Base-by-base conservation (phyloP, 148 eudicot species). In the Camellia sinensis region DNA sequence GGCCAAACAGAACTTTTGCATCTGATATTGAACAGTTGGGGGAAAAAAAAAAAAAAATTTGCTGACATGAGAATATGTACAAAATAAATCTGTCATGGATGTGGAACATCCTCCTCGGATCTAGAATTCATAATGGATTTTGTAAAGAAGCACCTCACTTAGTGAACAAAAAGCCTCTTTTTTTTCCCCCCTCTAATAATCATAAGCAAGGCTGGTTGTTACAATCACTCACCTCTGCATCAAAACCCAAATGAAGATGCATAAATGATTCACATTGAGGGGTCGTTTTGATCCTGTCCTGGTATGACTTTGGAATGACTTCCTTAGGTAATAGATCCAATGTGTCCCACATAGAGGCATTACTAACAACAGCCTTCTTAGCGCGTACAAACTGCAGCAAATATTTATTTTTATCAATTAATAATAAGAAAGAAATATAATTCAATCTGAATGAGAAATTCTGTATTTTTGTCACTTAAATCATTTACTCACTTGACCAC, bases 281-380 rank as follows among this genome's bases (percentile, higher is more conserved):
- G 45, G 95, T 96, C 80, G 71, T 88, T 78, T 79, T 68, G 71
- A 90, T 80, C 74, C 91, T 81, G n/a, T 93, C 97, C 76, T 87
- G 81, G 60, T 88, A 93, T 41, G 92, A 53, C 78, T 83, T 89
- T 70, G 99, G 99, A 76, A 93, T 21, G 52, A 87, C 86, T 80
- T 93, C 94, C 67, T 83, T 81, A 11, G 99, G 92, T 85, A 96
- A 79, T 62, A 96, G 68, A 82, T 82, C 80, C 87, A 96, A 61
- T 18, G 99, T 96, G 86, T 96, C 99, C 99, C 99, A 96, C 99
- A 96, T 96, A 10, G 99, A 96, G 57, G 98, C 99, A 80, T 96
- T 96, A 88, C 99, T 93, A 54, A 96, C 92, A 85, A 96, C 97
- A 50, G 99, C 99, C 88, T 96, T 93, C 83, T 86, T 92, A 68